Conservation (phyloP, 2,329 filamentous ascomycete genomes). For the Fusarium nelsonii region DNA sequence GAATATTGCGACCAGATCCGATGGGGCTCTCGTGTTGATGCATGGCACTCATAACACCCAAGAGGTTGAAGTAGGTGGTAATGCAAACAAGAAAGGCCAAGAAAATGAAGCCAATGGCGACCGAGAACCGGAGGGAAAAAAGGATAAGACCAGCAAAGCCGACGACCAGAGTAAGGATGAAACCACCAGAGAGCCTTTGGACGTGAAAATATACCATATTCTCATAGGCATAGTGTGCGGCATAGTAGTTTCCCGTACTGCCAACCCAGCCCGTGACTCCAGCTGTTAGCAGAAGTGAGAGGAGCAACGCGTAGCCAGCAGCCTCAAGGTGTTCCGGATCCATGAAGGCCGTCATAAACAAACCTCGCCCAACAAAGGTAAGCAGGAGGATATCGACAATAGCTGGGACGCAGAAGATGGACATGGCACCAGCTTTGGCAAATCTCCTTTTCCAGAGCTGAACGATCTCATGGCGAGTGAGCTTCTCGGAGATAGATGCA, state of each 20-base stretch:
- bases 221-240: conserved; percentile 38
- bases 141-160: conserved; percentile 28
- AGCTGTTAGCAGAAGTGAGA: conserved; percentile 29
- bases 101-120: conserved; percentile 30
- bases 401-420: conserved; percentile 37
- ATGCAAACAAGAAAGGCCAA: conserved; percentile 29
- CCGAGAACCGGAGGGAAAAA: conserved; percentile 24
- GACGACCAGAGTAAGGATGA: conserved; percentile 17
- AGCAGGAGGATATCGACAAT: conserved; percentile 34
- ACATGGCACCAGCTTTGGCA: conserved; percentile 33
- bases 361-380: conserved; percentile 35
- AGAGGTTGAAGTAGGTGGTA: conserved; percentile 36
- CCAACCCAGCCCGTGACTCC: conserved; percentile 41
- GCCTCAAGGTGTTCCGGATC: conserved; percentile 17
- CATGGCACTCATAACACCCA: conserved; percentile 39
- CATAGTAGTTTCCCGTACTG: conserved; percentile 33
- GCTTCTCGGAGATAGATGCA: no score
- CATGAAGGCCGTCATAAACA: conserved; percentile 41
- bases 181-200: conserved; percentile 33
- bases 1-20: conserved; percentile 19
- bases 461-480: conserved; percentile 21
- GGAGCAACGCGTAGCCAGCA: conserved; percentile 33
- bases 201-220: conserved; percentile 42
- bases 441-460: conserved; percentile 36
- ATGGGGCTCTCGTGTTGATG: conserved; percentile 30